phyloP scores from a whole-genome alignment of 1,284 basidiomycete genomes.

The Naganishia cerealis region DNA sequence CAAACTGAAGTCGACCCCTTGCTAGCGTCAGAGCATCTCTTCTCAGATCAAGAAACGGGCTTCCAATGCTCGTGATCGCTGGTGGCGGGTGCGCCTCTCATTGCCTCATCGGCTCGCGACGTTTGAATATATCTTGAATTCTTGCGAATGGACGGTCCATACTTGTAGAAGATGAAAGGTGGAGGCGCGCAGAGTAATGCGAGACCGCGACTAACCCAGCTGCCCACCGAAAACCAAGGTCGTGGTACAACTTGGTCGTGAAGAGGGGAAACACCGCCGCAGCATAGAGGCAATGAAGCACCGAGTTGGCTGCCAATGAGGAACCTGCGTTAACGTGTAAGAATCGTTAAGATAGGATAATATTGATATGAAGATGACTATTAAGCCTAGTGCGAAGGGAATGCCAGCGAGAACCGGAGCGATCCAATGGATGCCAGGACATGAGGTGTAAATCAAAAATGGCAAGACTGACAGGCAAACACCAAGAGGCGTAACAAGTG shows the following conservation, averaged over 20 bases:
- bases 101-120: neutral
- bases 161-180: slow-evolving; percentile 57
- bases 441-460: slow-evolving; percentile 62
- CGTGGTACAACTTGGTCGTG: slow-evolving; percentile 46
- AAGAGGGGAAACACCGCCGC: slow-evolving; percentile 60
- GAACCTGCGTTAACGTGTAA: slow-evolving; percentile 60
- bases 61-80: no score
- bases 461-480: slow-evolving; percentile 63
- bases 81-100: no score
- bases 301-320: slow-evolving; percentile 49
- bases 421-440: slow-evolving; percentile 62
- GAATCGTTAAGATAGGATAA: slow-evolving; percentile 66
- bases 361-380: slow-evolving; percentile 55
- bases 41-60: no score
- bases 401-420: slow-evolving; percentile 64
- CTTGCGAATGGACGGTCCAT: slow-evolving; percentile 47
- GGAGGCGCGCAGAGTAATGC: slow-evolving; percentile 62
- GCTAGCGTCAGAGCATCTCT: no score
- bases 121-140: slow-evolving; percentile 41
- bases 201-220: slow-evolving; percentile 60
- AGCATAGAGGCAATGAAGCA: slow-evolving; percentile 51
- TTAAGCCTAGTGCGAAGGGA: slow-evolving; percentile 60
- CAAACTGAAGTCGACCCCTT: no score
- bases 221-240: slow-evolving; percentile 49
- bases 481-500: slow-evolving; percentile 60